Conservation (phyloP, 2,329 filamentous ascomycete species). For the Fusarium globosum region DNA sequence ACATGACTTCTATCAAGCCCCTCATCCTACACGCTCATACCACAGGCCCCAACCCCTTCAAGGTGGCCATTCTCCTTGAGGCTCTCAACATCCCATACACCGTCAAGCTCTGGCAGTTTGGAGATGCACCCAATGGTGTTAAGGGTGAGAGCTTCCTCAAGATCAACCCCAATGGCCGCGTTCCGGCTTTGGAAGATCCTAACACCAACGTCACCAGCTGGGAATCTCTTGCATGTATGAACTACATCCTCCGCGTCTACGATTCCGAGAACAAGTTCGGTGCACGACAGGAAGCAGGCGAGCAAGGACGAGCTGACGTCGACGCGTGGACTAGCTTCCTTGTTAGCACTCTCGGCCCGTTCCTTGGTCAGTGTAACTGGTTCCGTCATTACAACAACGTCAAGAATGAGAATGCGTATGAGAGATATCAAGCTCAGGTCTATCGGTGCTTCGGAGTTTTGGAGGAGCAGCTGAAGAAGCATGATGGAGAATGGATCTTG, state of each 20-base stretch:
- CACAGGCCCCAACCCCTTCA: slow-evolving; percentile 38
- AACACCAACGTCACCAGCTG: slow-evolving; percentile 48
- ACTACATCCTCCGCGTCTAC: slow-evolving; percentile 37
- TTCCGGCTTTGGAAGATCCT: slow-evolving; percentile 47
- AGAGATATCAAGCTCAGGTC: slow-evolving; percentile 7
- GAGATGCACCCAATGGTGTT: slow-evolving; percentile 29
- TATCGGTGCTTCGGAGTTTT: slow-evolving; percentile 13
- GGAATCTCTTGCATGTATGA: slow-evolving; percentile 37
- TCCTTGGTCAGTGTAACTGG: slow-evolving; percentile 26
- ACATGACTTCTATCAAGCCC: slow-evolving; percentile 15
- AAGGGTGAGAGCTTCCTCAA: slow-evolving; percentile 42
- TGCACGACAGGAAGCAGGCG: neutral
- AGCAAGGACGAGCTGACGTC: slow-evolving; percentile 17
- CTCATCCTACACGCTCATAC: slow-evolving; percentile 11
- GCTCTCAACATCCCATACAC: slow-evolving; percentile 48
- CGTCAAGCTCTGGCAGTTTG: slow-evolving; percentile 22
- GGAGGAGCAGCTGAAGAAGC: slow-evolving; percentile 17
- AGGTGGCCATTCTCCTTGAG: slow-evolving; percentile 46
- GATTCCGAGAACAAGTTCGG: slow-evolving; percentile 29
- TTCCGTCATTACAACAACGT: slow-evolving; percentile 14
- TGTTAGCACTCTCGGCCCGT: slow-evolving; percentile 6
- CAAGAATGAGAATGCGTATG: slow-evolving; percentile 20
- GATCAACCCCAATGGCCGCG: slow-evolving; percentile 49
- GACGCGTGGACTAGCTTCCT: slow-evolving; percentile 25
- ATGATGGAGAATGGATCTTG: slow-evolving; percentile 12